These are phyloP conservation scores for Pulicaria dysenterica DNA, from an alignment of 129 eudicot genomes.

Conservation along the genomic window DNA sequence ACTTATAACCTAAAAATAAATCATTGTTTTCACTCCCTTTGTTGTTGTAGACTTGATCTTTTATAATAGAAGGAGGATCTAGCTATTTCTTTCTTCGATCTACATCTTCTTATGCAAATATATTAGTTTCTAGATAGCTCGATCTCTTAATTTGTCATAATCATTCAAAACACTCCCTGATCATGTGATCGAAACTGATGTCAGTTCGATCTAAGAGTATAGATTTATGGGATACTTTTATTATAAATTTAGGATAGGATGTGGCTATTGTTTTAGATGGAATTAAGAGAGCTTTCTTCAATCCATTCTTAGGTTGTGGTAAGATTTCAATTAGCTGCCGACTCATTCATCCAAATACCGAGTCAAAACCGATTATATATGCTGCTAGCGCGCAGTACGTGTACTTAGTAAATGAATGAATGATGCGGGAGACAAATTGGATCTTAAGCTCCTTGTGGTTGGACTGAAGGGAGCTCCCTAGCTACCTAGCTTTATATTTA, in stretches of 20 bases:
- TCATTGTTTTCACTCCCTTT: conserved; percentile 4
- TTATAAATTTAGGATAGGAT: too few species aligned
- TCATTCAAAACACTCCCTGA: too few species aligned
- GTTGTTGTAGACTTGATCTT: not conserved
- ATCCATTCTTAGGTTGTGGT: conserved; percentile 68
- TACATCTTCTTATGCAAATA: not conserved
- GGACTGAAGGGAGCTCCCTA: conserved; percentile 99
- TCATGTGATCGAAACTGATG: too few species aligned
- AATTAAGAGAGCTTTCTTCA: conserved; percentile 90
- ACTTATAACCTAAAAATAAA: not conserved
- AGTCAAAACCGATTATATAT: conserved; percentile 8
- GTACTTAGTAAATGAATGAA: conserved; percentile 64
- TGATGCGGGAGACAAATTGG: conserved; percentile 86
- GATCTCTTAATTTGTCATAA: too few species aligned
- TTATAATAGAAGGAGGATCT: not conserved
- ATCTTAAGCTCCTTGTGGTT: conserved; percentile 60
- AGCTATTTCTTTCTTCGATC: not conserved
- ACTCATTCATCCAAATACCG: conserved; percentile 97
- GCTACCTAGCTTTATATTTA: too few species aligned
- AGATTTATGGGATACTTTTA: too few species aligned
- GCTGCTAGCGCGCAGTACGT: too few species aligned
- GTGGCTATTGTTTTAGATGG: too few species aligned
- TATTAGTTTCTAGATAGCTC: not conserved
- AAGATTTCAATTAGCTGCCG: conserved; percentile 92
- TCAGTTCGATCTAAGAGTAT: not conserved